Conservation (phyloP, 495 filamentous ascomycete species). For the Amniculicola lignicola region DNA sequence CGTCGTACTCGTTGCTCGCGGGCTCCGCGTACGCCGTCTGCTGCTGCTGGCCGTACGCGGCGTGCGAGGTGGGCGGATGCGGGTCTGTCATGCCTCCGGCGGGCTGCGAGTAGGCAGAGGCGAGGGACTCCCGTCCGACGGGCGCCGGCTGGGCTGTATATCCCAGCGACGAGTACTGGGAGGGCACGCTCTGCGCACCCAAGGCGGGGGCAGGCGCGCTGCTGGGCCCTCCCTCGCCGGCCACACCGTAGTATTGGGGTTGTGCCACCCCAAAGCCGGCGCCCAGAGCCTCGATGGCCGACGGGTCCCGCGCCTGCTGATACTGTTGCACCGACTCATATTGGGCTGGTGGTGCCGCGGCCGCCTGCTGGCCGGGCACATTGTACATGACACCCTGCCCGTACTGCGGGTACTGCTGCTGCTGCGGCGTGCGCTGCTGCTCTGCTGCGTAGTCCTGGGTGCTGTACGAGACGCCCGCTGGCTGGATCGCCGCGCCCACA, state of each 20-base stretch:
- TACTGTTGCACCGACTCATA: slow-evolving; percentile 80
- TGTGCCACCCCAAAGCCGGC: slow-evolving; percentile 67
- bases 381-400: slow-evolving; percentile 74
- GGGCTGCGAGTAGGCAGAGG: slow-evolving; percentile 51
- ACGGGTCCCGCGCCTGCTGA: slow-evolving; percentile 73
- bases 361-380: slow-evolving; percentile 56
- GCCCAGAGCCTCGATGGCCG: slow-evolving; percentile 75
- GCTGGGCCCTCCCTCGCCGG: slow-evolving; percentile 49
- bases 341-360: slow-evolving; percentile 60
- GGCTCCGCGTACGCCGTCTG: slow-evolving; percentile 31
- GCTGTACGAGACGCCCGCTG: slow-evolving; percentile 51
- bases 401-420: slow-evolving; percentile 52
- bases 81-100: slow-evolving; percentile 58
- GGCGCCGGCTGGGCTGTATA: slow-evolving; percentile 55
- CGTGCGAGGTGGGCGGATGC: slow-evolving; percentile 40
- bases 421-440: slow-evolving; percentile 33
- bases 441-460: slow-evolving; percentile 54
- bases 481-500: slow-evolving; percentile 47
- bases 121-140: slow-evolving; percentile 49
- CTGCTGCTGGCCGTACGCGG: slow-evolving; percentile 22
- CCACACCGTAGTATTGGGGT: slow-evolving; percentile 63
- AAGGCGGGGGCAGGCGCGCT: slow-evolving; percentile 52
- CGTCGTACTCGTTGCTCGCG: slow-evolving; percentile 48
- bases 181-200: slow-evolving; percentile 52
- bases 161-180: slow-evolving; percentile 52